phyloP scores from a whole-genome alignment of 208 protist genomes.

The Leishmania guyanensis region DNA sequence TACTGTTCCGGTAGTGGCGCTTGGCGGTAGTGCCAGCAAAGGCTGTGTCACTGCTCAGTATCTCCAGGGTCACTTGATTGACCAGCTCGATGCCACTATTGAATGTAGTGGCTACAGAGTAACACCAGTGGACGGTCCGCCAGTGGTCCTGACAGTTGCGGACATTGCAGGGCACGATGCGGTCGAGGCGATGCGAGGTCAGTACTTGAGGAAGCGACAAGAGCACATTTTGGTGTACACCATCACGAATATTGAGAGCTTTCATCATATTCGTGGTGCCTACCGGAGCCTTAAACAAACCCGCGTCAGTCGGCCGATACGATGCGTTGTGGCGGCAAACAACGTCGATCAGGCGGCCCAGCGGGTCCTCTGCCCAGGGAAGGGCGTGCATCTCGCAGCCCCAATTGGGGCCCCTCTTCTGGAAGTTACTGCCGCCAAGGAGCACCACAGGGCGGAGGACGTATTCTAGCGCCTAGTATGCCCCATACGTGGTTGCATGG shows the following conservation, averaged over 20 bases:
- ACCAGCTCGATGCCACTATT: slow-evolving; percentile 82
- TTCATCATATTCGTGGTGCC: slow-evolving; percentile 49
- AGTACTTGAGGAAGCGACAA: slow-evolving; percentile 48
- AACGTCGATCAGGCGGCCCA: slow-evolving; percentile 55
- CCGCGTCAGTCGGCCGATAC: slow-evolving; percentile 17
- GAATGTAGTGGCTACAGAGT: slow-evolving; percentile 76
- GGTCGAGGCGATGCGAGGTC: slow-evolving; percentile 75
- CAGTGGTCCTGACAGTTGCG: slow-evolving; percentile 90
- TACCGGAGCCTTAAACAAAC: slow-evolving; percentile 36
- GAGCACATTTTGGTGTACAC: slow-evolving; percentile 76
- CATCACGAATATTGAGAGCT: slow-evolving; percentile 74
- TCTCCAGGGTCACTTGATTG: slow-evolving; percentile 66
- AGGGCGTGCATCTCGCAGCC: slow-evolving; percentile 41
- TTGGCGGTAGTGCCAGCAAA: slow-evolving; percentile 72
- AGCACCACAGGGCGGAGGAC: slow-evolving; percentile 36
- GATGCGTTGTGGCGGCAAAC: slow-evolving; percentile 69
- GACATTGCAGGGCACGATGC: slow-evolving; percentile 94
- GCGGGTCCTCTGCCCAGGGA: slow-evolving; percentile 43
- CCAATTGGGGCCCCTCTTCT: slow-evolving; percentile 54
- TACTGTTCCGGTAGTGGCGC: slow-evolving; percentile 57
- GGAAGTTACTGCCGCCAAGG: slow-evolving; percentile 69
- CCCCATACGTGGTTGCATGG: slow-evolving; percentile 29
- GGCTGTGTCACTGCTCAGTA: slow-evolving; percentile 78
- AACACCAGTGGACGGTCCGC: slow-evolving; percentile 71
- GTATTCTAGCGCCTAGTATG: slow-evolving; percentile 58